Base-by-base conservation (phyloP, 164 flowering plant genomes). In the Stephania cephalantha region DNA sequence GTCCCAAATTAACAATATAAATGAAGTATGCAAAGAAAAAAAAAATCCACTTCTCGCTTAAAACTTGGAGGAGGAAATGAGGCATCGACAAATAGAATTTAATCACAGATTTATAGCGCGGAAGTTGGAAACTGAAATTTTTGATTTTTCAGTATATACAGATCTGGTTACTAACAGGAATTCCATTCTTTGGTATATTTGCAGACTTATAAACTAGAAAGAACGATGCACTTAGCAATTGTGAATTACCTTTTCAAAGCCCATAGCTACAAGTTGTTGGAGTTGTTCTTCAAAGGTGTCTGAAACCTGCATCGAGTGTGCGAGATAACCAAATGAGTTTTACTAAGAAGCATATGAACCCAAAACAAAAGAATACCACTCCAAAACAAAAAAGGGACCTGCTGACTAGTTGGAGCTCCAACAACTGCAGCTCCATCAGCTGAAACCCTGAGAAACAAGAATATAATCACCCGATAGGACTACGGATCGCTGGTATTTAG, bases 241-340 rank as follows among this genome's bases (percentile, higher is more conserved):
- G 64, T 30, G 42, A 31, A 13, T 17, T 84, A 95, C 99, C 94
- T 78, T 89, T 52, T 96, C 99, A 83, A 94, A 96, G 69, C 99
- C 99, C 97, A 96, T 96, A 31, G 95, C 84, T 6, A 90, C 93
- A 48, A 96, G 95, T 76, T 88, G 88, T 72, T 88, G 81, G 53
- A 91, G 79, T 74, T 90, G 87, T 77, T 87, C 95, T 46, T 87
- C 87, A 42, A 89, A 88, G 61, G 76, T 85, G 81, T 74, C 82
- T 46, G 81, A 66, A 68, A 22, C 84, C 95, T 91, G 87, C 84
- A 85, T 72, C 48, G 20, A 67, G 22, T 4, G 9, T 74, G 48
- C 52, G 78, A 18, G 25, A 65, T 42, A 77, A 75, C 50, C 58
- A 63, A 73, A 69, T n/a, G 55, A 68, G 73, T 50, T 50, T 46